Evolutionary conservation across 208 protist species (phyloP), one percentile per base, ranked within the genome.

Genomic region (Trypanosoma avium): DNA sequence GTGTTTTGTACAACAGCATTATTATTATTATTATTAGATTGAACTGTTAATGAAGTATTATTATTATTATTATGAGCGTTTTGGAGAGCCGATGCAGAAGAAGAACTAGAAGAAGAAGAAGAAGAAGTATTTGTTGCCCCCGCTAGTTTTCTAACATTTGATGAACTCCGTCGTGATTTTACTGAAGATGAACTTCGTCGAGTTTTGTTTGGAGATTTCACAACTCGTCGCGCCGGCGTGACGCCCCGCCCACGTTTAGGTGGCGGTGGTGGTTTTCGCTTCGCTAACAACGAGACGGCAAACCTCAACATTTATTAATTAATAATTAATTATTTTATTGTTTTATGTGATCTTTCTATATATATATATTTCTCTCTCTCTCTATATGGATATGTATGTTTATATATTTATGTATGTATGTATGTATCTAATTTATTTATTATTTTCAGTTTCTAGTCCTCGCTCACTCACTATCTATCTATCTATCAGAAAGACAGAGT

Each of bases 181-280:
- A n/a, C n/a, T n/a, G n/a, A n/a, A n/a, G n/a, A n/a, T n/a, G n/a
- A n/a, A n/a, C n/a, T n/a, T n/a, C n/a, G n/a, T n/a, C n/a, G n/a
- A n/a, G n/a, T n/a, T n/a, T n/a, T n/a, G n/a, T n/a, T n/a, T 13
- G 56, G 45, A 33, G 47, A 40, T 26, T 59, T 60, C 2, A 35
- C 21, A n/a, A 1, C 52, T 38, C 57, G 30, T 32, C 48, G 57
- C 30, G 19, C 19, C 0, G 49, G 9, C 35, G 38, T 17, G 22
- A 57, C 48, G 8, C 9, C 57, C 33, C 57, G 55, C 24, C 57
- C 66, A 26, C 71, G 66, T 57, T 66, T 17, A 1, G 54, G 57
- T 35, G 76, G 70, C 48, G 53, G 43, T 32, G 65, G 50, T 17
- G 35, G 35, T 49, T 65, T 66, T 42, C 63, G 73, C 29, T 58